Evolutionary conservation across 345 rosid genomes (phyloP), one percentile per base, ranked within the genome.

Genomic region (Pistacia atlantica): DNA sequence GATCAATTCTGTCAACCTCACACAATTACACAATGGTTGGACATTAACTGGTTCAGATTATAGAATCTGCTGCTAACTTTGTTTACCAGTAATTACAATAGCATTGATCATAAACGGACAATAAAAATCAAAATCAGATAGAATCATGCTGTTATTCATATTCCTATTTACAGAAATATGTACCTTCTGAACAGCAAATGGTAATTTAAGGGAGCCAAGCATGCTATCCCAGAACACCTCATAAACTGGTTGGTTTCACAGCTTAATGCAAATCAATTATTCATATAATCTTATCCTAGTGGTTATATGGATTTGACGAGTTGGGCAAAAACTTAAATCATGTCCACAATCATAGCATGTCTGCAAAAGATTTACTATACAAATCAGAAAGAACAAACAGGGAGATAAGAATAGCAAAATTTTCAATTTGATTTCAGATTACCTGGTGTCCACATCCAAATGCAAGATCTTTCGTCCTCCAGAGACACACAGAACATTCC

Each of bases 361-460:
- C 84, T 83, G 79, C 84, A 80, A 45, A 67, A 61, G 66, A 67
- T n/a, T 35, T 4, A 45, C 31, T 1, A 22, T 3, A 59, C 10
- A 42, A 51, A 16, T 63, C 63, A 71, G 5, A 69, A 65, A 2
- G 46, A 7, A 6, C 56, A n/a, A 51, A 48, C 28, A 6, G 25
- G 58, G 46, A 69, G 25, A 20, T 33, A 49, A 48, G 49, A 14
- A 42, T 8, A 38, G 14, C 6, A 8, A 6, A 14, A 64, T 4
- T 8, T 71, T 54, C 18, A 48, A 64, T 51, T 2, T 18, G 18
- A 9, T 69, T 56, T 75, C 33, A 5, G 45, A 35, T 75, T 80
- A 83, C 84, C 84, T 86, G 84, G 74, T 83, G 87, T 20, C 85
- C 84, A 20, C 85, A 86, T 33, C 85, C 85, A 72, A 86, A 74